Conservation (phyloP, 2,329 filamentous ascomycete genomes). For the Endothia cerciana region DNA sequence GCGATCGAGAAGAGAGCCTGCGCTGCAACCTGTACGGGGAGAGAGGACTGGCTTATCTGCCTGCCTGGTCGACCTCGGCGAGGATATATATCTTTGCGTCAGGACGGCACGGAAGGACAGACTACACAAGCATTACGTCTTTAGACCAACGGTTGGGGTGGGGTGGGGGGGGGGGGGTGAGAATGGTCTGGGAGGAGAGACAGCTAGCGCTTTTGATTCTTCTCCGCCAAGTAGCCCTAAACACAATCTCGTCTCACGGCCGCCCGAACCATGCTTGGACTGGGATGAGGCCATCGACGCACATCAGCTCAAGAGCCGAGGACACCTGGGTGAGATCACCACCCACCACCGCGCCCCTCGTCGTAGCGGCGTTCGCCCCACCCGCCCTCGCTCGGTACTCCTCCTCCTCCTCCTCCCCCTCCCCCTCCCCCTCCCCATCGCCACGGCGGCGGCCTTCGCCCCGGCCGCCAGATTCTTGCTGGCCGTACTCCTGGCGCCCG, state of each 20-base stretch:
- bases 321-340: neutral
- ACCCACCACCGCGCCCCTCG: neutral
- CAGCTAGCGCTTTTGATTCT: neutral
- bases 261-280: neutral
- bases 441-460: neutral
- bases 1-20: too few species aligned
- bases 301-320: neutral
- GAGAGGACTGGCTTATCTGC: too few species aligned
- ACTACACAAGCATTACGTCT: too few species aligned
- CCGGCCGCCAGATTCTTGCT: slow-evolving; percentile 17
- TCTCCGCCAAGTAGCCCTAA: too few species aligned
- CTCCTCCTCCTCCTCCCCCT: neutral
- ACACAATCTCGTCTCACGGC: neutral
- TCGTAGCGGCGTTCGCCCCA: slow-evolving; percentile 2
- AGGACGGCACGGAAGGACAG: too few species aligned
- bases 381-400: neutral
- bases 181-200: neutral
- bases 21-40: too few species aligned
- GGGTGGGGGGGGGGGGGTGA: too few species aligned
- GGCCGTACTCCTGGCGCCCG: slow-evolving; percentile 28
- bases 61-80: too few species aligned
- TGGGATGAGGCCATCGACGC: neutral
- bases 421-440: neutral
- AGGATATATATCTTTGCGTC: too few species aligned
- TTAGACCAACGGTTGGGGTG: too few species aligned